These are phyloP conservation scores for Strigomonas oncopelti DNA, from an alignment of 208 protist species.

Conservation along the genomic window DNA sequence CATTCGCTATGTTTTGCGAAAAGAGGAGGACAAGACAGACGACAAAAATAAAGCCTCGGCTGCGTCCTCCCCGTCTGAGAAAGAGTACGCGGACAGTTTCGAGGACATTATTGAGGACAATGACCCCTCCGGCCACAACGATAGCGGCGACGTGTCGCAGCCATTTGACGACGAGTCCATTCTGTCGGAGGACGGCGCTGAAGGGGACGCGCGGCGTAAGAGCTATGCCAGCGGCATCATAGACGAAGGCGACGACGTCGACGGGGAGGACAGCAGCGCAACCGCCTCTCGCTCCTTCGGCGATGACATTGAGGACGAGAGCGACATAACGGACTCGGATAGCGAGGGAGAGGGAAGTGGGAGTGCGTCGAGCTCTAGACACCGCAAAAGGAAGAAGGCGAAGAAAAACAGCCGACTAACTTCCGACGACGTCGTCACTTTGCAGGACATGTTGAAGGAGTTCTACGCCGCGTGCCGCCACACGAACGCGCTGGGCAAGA, in stretches of 20 bases:
- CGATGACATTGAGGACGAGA: constrained; percentile 7
- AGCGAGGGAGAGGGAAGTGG: neutral
- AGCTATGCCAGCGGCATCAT: neutral
- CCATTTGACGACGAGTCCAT: neutral
- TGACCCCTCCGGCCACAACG: neutral
- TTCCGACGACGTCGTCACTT: neutral
- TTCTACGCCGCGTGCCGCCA: constrained; percentile 44
- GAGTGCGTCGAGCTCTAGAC: neutral
- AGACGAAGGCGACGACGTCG: neutral
- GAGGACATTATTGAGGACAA: neutral
- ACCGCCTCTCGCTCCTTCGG: neutral
- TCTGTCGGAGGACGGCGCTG: neutral
- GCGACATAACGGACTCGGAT: neutral
- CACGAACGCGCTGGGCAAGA: constrained; percentile 27
- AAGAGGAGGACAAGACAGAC: neutral
- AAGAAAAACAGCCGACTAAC: neutral
- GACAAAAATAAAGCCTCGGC: neutral
- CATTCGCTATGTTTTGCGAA: constrained; percentile 39
- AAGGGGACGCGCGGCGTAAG: neutral
- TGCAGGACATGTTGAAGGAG: constrained; percentile 25
- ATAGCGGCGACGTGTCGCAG: neutral
- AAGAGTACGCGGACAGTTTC: constrained; percentile 6
- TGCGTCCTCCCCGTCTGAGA: neutral
- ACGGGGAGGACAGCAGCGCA: neutral
- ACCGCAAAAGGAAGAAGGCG: neutral